Percentiles rank a stretch among this genome's conserved stretches.
Conservation (phyloP, 2,329 filamentous ascomycete species). For the Lasiodiplodia sp. region DNA sequence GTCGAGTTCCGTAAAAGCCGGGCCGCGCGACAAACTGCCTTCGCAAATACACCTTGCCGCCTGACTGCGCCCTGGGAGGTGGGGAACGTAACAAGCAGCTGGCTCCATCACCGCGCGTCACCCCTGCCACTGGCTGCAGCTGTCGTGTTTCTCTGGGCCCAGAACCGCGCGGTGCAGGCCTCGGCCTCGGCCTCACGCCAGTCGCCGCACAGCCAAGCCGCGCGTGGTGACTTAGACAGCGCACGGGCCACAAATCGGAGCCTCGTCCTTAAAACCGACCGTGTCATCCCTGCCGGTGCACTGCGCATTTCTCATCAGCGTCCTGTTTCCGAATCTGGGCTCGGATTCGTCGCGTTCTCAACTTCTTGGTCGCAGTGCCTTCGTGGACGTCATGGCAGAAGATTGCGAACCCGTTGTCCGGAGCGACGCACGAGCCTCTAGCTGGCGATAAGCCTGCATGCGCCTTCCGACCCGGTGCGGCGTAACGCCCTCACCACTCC, state of each 20-base stretch:
- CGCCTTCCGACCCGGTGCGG: constrained; percentile 1
- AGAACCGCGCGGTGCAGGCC: background rate
- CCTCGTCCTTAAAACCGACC: constrained; percentile 1
- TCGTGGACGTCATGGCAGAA: background rate
- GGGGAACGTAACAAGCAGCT: constrained; percentile 2
- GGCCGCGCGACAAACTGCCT: background rate
- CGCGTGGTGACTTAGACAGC: background rate
- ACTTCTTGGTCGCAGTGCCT: constrained; percentile 1
- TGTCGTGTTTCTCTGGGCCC: background rate
- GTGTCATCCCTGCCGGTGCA: background rate
- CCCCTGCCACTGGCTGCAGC: background rate
- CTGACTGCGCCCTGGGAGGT: constrained; percentile 6
- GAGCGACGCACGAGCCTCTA: background rate
- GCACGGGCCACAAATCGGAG: background rate
- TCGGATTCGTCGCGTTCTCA: background rate
- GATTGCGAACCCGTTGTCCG: background rate
- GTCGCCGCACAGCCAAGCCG: constrained; percentile 3
- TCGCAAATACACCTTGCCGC: constrained; percentile 16
- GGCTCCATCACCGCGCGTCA: constrained; percentile 12
- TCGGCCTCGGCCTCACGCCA: background rate
- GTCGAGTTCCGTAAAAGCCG: constrained; percentile 17
- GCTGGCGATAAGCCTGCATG: constrained; percentile 4
- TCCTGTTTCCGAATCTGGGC: background rate
- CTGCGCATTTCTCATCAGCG: constrained; percentile 7
- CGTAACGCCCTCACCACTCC: constrained; percentile 7